Evolutionary conservation across 305 asterid species (phyloP).

Genomic region (Plantago lanceolata): DNA sequence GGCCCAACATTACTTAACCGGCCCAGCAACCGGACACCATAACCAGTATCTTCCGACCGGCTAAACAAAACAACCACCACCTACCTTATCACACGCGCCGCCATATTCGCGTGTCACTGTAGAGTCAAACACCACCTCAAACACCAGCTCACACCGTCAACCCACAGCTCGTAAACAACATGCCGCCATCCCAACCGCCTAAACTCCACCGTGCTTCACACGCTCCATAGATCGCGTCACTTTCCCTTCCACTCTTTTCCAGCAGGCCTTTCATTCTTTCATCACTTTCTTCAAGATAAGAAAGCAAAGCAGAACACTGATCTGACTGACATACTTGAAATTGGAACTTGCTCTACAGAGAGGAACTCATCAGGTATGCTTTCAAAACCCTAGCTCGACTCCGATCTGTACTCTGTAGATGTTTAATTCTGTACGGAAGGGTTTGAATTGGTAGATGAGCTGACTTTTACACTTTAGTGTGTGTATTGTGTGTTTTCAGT

Average conservation of each 20-base stretch:
- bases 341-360: slow-evolving; percentile 7
- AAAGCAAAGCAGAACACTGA: not conserved
- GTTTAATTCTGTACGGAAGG: not conserved
- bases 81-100: slow-evolving; percentile 5
- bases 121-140: slow-evolving; percentile 3
- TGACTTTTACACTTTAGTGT: slow-evolving; percentile 15
- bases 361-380: slow-evolving; percentile 32
- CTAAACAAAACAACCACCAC: not conserved
- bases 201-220: slow-evolving; percentile 1
- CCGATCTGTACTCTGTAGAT: not conserved
- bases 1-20: not conserved
- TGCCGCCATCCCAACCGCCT: not conserved
- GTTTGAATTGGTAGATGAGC: slow-evolving; percentile 4
- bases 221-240: slow-evolving; percentile 43
- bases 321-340: not conserved
- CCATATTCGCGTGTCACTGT: not conserved
- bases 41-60: slow-evolving; percentile 1
- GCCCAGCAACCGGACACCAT: not conserved
- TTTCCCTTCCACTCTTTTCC: slow-evolving; percentile 3
- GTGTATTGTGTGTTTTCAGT: slow-evolving; percentile 12
- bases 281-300: slow-evolving; percentile 23
- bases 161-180: not conserved
- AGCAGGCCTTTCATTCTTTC: slow-evolving; percentile 18
- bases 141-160: not conserved
- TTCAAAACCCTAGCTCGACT: slow-evolving; percentile 30